Evolutionary conservation across 2,329 filamentous ascomycete genomes (phyloP), one percentile per base, ranked within the genome.

Genomic region (Penicillium brevicompactum): DNA sequence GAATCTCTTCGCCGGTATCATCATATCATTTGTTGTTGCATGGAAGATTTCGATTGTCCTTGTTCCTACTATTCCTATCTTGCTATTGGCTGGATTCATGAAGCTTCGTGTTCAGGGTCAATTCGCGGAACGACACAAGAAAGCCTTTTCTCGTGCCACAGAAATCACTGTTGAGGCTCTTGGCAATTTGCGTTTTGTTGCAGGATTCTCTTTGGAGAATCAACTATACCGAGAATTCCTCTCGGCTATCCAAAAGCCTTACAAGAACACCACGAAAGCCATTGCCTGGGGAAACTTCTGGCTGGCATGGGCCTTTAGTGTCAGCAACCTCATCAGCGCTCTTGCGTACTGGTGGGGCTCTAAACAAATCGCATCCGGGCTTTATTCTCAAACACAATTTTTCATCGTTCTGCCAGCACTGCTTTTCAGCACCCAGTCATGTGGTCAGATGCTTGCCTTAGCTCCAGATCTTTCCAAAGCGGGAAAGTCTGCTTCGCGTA

Each of bases 341-440:
- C 83, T 92, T 53, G 86, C 88, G 0, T 92, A 91, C 73, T 92
- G 88, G 87, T 92, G 88, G 87, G 89, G 88, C 1, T 82, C 87
- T 0, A 86, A 82, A 61, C 83, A 86, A 61, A 89, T 92, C 57
- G 82, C 85, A 44, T 78, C 81, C 37, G 87, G 88, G 2, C 73
- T 84, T 49, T 88, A 88, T 61, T 82, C 82, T 46, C 84, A 85
- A 38, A 82, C 88, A 18, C 73, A 84, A 47, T 92, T 91, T 73
- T 88, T 92, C 71, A 88, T 90, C 61, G 86, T 92, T 5, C 77
- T 91, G 9, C 80, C 88, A 1, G 81, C 87, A 10, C 82, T 92
- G 64, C 80, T 92, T 1, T 84, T 91, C 41, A 87, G 85, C 51
- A 88, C 89, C 0, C 87, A 90, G 72, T 80, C 87, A 4, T 89